Evolutionary conservation across 108 stramenopile species (phyloP), one percentile per base, ranked within the genome.

Genomic region (Mayamaea pseudoterrestris): DNA sequence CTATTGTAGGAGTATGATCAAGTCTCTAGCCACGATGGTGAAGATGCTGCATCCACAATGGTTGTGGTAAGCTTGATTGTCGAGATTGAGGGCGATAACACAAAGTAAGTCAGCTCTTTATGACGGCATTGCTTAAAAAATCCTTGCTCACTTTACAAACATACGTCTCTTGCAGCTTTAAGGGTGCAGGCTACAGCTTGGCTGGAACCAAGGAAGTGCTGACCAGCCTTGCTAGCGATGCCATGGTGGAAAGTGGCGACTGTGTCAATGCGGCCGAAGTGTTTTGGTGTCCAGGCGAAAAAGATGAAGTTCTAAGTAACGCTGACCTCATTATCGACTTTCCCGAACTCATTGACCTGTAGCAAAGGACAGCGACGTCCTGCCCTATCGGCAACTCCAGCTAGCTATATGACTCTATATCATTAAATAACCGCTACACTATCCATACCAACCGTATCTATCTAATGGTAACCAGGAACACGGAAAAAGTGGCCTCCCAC

Each of bases 401-500:
- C n/a, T n/a, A n/a, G n/a, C n/a, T n/a, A n/a, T n/a, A n/a, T n/a
- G n/a, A n/a, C n/a, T n/a, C n/a, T n/a, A n/a, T n/a, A n/a, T n/a
- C n/a, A n/a, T n/a, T n/a, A n/a, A n/a, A n/a, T n/a, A n/a, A n/a
- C n/a, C n/a, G n/a, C n/a, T n/a, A n/a, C n/a, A n/a, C n/a, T n/a
- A n/a, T n/a, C n/a, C n/a, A n/a, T n/a, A n/a, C n/a, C n/a, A n/a
- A n/a, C n/a, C n/a, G n/a, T n/a, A n/a, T n/a, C n/a, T n/a, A 12
- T 16, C 41, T 55, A 85, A 66, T 84, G 87, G 59, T 90, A 90
- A 44, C 89, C 86, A 63, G 77, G 57, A n/a, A 76, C 83, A 49
- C 77, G 51, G 30, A 67, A 63, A 63, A 93, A 95, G 63, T 95
- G 94, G 27, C 94, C 94, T 20, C 85, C 89, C 31, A 49, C 63